Evolutionary conservation across 2,329 filamentous ascomycete genomes (phyloP).

Genomic region (Hypoxylon sp.): DNA sequence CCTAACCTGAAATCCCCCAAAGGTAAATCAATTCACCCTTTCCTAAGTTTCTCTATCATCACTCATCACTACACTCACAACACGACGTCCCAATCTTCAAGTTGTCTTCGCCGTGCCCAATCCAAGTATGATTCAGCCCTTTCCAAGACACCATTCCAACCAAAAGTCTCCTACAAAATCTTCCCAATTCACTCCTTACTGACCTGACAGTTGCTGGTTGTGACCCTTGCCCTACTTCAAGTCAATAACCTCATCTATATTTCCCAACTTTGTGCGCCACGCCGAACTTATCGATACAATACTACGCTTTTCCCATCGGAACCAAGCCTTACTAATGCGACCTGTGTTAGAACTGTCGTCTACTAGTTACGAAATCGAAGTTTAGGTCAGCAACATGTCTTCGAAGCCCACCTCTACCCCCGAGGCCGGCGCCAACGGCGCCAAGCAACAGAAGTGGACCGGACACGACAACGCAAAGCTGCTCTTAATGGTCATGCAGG

Average conservation of each 20-base stretch:
- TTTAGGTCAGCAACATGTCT: conserved; percentile 10
- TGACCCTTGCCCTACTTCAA: too few relatives aligned
- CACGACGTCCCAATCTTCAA: not conserved
- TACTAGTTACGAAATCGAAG: too few relatives aligned
- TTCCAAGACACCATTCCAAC: not conserved
- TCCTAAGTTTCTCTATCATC: not conserved
- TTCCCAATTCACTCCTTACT: too few relatives aligned
- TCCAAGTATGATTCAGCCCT: not conserved
- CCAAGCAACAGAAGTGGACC: conserved; percentile 12
- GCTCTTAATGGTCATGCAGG: conserved; percentile 31
- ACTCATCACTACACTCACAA: not conserved
- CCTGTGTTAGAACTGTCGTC: not conserved
- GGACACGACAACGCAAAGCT: conserved; percentile 13
- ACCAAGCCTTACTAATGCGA: not conserved
- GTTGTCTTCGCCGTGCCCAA: not conserved
- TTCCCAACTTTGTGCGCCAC: too few relatives aligned
- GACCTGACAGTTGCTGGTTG: too few relatives aligned
- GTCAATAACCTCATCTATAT: too few relatives aligned
- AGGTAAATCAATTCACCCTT: not conserved
- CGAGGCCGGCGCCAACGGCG: not conserved
- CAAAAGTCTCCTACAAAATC: too few relatives aligned
- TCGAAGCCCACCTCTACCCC: not conserved
- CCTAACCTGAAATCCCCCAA: not conserved
- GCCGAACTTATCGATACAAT: too few relatives aligned
- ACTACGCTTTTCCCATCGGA: too few relatives aligned